Conservation (phyloP, 1,284 basidiomycete genomes). For the Fomes fomentarius region DNA sequence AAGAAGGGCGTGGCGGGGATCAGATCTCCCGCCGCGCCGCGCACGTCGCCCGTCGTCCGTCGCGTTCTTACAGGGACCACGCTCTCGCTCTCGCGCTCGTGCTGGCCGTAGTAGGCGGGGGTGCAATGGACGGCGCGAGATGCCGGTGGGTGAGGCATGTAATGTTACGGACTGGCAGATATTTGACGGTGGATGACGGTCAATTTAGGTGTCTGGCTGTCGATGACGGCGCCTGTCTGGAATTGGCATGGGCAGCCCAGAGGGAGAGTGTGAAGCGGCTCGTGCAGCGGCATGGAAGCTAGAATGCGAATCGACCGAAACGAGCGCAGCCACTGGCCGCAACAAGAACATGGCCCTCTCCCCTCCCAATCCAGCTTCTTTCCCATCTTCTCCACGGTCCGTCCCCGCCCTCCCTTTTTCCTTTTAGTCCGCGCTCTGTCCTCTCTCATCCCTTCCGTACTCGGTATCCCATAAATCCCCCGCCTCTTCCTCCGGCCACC, state of each 20-base stretch:
- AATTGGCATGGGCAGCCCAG: conserved; percentile 15
- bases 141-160: conserved; percentile 8
- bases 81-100: too few species aligned
- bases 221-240: conserved; percentile 5
- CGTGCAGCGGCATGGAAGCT: conserved; percentile 11
- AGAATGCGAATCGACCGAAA: conserved; percentile 13
- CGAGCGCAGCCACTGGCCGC: too few species aligned
- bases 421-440: conserved; percentile 14
- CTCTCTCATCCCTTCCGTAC: conserved; percentile 12
- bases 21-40: conserved; percentile 15
- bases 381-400: conserved; percentile 14
- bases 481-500: conserved; percentile 10
- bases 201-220: conserved; percentile 1
- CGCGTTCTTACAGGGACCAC: conserved; percentile 14
- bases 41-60: conserved; percentile 7
- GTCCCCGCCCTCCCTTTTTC: conserved; percentile 14
- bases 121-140: too few species aligned
- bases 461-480: conserved; percentile 9
- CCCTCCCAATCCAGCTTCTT: conserved; percentile 5
- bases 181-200: conserved; percentile 13
- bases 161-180: conserved; percentile 8
- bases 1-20: too few species aligned
- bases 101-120: not conserved
- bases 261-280: conserved; percentile 18
- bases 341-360: too few species aligned